Evolutionary conservation across 371 early-diverging fungal species (phyloP), one percentile per base, ranked within the genome.

Genomic region (Thermomucor indicae-seudaticae): DNA sequence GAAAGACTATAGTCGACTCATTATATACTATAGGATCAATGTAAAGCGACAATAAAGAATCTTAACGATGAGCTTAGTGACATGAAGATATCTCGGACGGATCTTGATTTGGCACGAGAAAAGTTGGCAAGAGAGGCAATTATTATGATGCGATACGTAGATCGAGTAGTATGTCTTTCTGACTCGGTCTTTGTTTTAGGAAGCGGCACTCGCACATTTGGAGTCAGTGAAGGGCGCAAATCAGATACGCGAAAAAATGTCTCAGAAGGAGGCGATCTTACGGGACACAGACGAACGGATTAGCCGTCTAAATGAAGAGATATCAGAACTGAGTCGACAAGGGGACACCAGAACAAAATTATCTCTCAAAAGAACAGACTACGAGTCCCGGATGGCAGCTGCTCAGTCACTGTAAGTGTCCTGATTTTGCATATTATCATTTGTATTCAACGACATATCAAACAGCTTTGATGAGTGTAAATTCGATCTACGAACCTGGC

Each of bases 261-360:
- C 46, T 0, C 20, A 58, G n/a, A 71, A 69, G 32, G 65, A 71
- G 23, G 40, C 31, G 6, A 47, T 43, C 14, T 25, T 70, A 1
- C 48, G 53, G 8, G 56, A 63, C 4, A 23, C 63, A 4, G 76
- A 75, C 20, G 68, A 72, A 8, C 55, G 55, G 25, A 49, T 64
- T 1, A 55, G 43, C 14, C 43, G 37, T 3, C 46, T 77, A 2
- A 65, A 60, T 20, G 76, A 80, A 0, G 84, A 84, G 55, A 70
- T 82, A 24, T 49, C 70, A 24, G 27, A 52, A 11, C 51, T 81
- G 47, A 84, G 68, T 55, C 63, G 62, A 45, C 77, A 79, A 52
- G 62, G 76, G 0, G 85, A 87, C 46, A 75, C 75, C 0, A 65
- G 81, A 0, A 86, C 88, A 0, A 68, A 73, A 28, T 58, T 88